Conservation (phyloP, 208 protist genomes). For the Wallacemonas sp. region DNA sequence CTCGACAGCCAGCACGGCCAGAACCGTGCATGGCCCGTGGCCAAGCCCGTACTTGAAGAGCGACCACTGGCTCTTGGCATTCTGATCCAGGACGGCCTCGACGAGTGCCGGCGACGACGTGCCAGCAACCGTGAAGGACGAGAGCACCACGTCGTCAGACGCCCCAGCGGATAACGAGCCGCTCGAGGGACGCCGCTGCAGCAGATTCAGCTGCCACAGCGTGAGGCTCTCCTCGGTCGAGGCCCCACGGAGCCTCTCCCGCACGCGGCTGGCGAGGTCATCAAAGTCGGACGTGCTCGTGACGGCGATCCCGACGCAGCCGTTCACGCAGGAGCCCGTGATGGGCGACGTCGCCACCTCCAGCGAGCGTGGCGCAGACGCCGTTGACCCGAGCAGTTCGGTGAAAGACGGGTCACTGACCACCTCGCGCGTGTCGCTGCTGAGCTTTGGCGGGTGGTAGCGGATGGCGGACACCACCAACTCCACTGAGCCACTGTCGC, state of each 20-base stretch:
- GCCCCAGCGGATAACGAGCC: no score
- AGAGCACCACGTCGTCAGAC: conserved; percentile 42
- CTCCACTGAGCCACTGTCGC: conserved; percentile 20
- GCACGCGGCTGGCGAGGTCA: conserved; percentile 1
- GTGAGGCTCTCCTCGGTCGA: conserved; percentile 19
- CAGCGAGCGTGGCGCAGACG: conserved; percentile 13
- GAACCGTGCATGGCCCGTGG: conserved; percentile 41
- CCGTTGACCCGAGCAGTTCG: neutral
- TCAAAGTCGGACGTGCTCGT: conserved; percentile 29
- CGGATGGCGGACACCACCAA: conserved; percentile 20
- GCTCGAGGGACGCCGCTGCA: conserved; percentile 5
- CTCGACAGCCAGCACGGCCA: conserved; percentile 26
- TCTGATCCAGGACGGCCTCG: conserved; percentile 40
- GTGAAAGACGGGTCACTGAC: neutral
- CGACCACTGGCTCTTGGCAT: conserved; percentile 37
- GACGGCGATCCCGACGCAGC: conserved; percentile 35
- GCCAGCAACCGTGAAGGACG: conserved; percentile 40
- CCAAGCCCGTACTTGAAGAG: conserved; percentile 43
- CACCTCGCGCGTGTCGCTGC: conserved; percentile 2
- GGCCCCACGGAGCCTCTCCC: neutral
- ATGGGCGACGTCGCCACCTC: conserved; percentile 44
- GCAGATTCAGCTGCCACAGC: conserved; percentile 34
- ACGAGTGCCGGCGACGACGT: conserved; percentile 21
- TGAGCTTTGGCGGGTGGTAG: neutral
- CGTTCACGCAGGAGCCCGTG: conserved; percentile 45